Percentiles rank a stretch among this genome's conserved stretches.
phyloP scores from a whole-genome alignment of 345 rosid species.

The Anastatica hierochuntica region DNA sequence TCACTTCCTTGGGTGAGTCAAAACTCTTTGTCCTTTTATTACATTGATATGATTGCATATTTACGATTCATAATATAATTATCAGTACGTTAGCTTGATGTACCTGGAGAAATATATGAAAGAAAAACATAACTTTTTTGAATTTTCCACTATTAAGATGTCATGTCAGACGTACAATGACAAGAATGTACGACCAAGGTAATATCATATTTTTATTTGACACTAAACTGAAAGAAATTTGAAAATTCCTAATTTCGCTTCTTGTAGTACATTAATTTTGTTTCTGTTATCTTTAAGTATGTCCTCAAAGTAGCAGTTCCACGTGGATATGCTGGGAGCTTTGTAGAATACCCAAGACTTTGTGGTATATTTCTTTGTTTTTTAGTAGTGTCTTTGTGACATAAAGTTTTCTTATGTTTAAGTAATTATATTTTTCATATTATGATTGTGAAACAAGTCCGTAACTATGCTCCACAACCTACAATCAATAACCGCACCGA shows the following conservation, averaged over 20 bases:
- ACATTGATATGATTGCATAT: neutral
- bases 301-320: constrained; percentile 82
- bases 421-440: neutral
- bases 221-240: neutral
- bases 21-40: neutral
- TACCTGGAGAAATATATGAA: constrained; percentile 93
- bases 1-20: constrained; percentile 88
- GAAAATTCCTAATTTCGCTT: neutral
- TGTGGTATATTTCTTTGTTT: constrained; percentile 43
- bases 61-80: constrained; percentile 9
- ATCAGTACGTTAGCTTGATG: constrained; percentile 92
- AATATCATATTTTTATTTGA: constrained; percentile 10
- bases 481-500: constrained; percentile 87
- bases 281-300: constrained; percentile 45
- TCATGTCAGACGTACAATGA: constrained; percentile 91
- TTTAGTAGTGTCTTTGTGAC: neutral
- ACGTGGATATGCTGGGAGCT: constrained; percentile 90
- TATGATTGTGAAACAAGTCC: constrained; percentile 45
- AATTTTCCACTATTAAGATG: constrained; percentile 93
- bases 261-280: neutral
- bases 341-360: constrained; percentile 89
- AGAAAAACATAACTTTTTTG: constrained; percentile 80
- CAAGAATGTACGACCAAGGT: constrained; percentile 93
- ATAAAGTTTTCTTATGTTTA: neutral
- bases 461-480: constrained; percentile 63